phyloP scores from a whole-genome alignment of 2,329 filamentous ascomycete genomes.

The Diaporthe sp. region DNA sequence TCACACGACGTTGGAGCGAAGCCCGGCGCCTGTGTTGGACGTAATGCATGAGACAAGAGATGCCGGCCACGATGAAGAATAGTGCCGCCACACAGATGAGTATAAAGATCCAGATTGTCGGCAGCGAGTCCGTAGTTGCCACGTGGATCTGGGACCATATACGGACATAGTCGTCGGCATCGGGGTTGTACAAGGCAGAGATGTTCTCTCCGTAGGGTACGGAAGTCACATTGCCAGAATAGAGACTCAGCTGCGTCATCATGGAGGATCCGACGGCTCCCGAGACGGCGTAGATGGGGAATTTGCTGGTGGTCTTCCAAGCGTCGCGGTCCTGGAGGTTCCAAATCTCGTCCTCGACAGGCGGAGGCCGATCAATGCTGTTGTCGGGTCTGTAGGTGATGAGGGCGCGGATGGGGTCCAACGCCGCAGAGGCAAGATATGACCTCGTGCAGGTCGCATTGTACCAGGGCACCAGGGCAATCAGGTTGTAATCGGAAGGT shows the following conservation, averaged over 20 bases:
- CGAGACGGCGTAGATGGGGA: slow-evolving; percentile 87
- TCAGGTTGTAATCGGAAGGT: slow-evolving; percentile 76
- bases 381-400: slow-evolving; percentile 74
- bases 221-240: slow-evolving; percentile 80
- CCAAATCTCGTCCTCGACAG: slow-evolving; percentile 76
- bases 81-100: slow-evolving; percentile 80
- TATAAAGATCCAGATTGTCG: slow-evolving; percentile 86
- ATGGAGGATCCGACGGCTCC: slow-evolving; percentile 74
- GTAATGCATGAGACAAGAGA: slow-evolving; percentile 81
- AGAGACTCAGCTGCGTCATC: slow-evolving; percentile 79
- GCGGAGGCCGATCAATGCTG: slow-evolving; percentile 73
- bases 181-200: slow-evolving; percentile 65
- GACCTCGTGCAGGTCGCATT: slow-evolving; percentile 78
- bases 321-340: slow-evolving; percentile 74
- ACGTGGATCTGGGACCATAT: slow-evolving; percentile 70
- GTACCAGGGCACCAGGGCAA: slow-evolving; percentile 91
- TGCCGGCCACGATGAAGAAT: slow-evolving; percentile 74
- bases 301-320: slow-evolving; percentile 81
- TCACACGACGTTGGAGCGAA: slow-evolving; percentile 77
- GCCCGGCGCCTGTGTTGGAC: slow-evolving; percentile 80
- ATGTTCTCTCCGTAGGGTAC: slow-evolving; percentile 72
- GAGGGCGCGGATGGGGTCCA: slow-evolving; percentile 72
- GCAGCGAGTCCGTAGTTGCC: slow-evolving; percentile 64
- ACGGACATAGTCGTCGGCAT: slow-evolving; percentile 70
- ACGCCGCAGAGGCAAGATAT: slow-evolving; percentile 75